phyloP scores from a whole-genome alignment of 352 stramenopile species.

The Phytophthora ohioensis region DNA sequence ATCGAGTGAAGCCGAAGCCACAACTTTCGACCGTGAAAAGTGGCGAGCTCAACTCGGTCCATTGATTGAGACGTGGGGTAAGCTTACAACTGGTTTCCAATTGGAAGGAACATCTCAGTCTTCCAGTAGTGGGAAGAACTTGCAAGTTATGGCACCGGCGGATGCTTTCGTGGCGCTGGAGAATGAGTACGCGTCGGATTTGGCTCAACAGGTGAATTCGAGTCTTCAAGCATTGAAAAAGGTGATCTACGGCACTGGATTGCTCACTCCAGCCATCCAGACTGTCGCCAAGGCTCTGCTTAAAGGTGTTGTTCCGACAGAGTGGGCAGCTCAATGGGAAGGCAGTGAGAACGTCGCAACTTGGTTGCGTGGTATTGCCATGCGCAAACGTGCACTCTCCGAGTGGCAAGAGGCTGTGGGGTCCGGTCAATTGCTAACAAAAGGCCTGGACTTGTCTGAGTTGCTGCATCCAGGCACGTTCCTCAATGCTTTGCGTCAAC shows the following conservation, averaged over 20 bases:
- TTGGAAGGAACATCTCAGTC: slow-evolving; percentile 45
- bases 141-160: slow-evolving; percentile 72
- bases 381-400: slow-evolving; percentile 82
- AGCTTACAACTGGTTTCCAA: slow-evolving; percentile 74
- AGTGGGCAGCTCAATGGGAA: slow-evolving; percentile 90
- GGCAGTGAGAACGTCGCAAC: slow-evolving; percentile 69
- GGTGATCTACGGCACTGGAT: slow-evolving; percentile 91
- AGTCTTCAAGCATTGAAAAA: slow-evolving; percentile 86
- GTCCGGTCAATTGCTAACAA: slow-evolving; percentile 72
- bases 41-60: slow-evolving; percentile 91
- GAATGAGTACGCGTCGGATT: slow-evolving; percentile 81
- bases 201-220: slow-evolving; percentile 76
- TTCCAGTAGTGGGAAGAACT: slow-evolving; percentile 40
- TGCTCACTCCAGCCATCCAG: slow-evolving; percentile 92
- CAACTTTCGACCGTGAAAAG: slow-evolving; percentile 92
- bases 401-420: slow-evolving; percentile 83
- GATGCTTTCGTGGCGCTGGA: slow-evolving; percentile 93
- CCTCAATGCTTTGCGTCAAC: slow-evolving; percentile 94
- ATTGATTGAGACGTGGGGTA: slow-evolving; percentile 91
- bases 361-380: slow-evolving; percentile 87
- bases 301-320: slow-evolving; percentile 67
- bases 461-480: slow-evolving; percentile 95
- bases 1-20: slow-evolving; percentile 58
- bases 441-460: slow-evolving; percentile 89
- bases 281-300: slow-evolving; percentile 80